Conservation (phyloP, 768 basidiomycete species). For the Naganishia vishniacii region DNA sequence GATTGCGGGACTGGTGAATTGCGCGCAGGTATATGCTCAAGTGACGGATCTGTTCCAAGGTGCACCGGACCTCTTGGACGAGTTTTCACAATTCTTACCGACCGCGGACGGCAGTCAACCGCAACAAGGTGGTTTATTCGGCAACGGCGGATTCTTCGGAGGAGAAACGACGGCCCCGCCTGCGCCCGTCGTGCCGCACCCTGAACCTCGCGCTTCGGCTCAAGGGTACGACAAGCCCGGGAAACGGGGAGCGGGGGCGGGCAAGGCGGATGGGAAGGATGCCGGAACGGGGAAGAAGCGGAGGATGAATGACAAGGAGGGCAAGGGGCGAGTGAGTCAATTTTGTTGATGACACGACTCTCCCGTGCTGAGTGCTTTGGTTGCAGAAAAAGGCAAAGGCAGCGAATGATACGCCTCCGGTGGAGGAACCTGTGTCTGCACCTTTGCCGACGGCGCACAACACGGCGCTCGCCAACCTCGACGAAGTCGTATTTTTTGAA, state of each 20-base stretch:
- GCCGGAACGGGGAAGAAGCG: constrained; percentile 19
- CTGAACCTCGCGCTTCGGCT: too few relatives aligned
- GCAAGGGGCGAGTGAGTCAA: constrained; percentile 39
- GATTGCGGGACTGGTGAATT: too few relatives aligned
- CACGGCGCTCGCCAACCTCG: constrained; percentile 47
- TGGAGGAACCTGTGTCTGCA: constrained; percentile 32
- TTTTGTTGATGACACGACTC: too few relatives aligned
- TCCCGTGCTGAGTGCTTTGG: constrained; percentile 19
- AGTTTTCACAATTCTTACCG: constrained; percentile 50
- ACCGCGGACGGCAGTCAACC: constrained; percentile 34
- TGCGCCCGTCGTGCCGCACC: constrained; percentile 26
- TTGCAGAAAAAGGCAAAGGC: constrained; percentile 39
- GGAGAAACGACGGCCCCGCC: constrained; percentile 1
- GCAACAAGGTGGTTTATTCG: constrained; percentile 33
- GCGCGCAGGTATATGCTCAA: constrained; percentile 49
- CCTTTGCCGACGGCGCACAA: constrained; percentile 35
- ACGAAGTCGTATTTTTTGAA: constrained; percentile 90
- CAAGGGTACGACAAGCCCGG: constrained; percentile 31
- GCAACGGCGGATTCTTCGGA: constrained; percentile 37
- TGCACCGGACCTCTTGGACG: constrained; percentile 48
- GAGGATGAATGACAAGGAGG: constrained; percentile 29
- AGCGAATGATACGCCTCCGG: constrained; percentile 30
- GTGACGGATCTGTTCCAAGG: constrained; percentile 48
- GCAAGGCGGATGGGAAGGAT: constrained; percentile 21
- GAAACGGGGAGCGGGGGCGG: constrained; percentile 30